A percentile compares a stretch with the other conserved stretches of the same genome.
Conservation (phyloP, 2,329 filamentous ascomycete genomes). For the Botryotinia calthae region DNA sequence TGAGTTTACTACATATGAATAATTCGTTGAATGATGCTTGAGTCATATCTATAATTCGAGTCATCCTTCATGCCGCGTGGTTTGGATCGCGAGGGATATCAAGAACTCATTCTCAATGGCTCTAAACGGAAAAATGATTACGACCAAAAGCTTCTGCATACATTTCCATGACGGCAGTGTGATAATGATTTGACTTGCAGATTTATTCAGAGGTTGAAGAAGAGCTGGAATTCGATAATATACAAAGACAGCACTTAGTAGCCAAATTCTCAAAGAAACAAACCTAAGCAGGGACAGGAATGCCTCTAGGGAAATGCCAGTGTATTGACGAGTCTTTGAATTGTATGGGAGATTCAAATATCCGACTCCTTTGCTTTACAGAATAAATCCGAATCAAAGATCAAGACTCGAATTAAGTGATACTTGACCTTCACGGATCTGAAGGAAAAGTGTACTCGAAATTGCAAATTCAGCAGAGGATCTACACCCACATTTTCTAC, state of each 20-base stretch:
- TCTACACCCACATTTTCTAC: too few species aligned
- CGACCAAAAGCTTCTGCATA: neutral
- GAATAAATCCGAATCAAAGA: neutral
- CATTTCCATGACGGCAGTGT: accelerated
- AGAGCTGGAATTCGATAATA: neutral
- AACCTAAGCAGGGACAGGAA: too few species aligned
- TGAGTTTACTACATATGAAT: neutral
- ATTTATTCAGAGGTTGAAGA: neutral
- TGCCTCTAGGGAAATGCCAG: too few species aligned
- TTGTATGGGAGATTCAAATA: too few species aligned
- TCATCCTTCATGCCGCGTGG: neutral
- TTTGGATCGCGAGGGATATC: neutral
- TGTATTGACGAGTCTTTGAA: too few species aligned
- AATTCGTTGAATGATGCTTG: neutral
- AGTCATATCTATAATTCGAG: neutral
- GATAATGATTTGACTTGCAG: neutral
- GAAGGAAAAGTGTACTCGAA: neutral
- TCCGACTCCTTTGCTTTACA: too few species aligned
- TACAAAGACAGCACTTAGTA: neutral
- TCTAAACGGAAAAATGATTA: neutral
- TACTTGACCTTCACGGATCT: neutral
- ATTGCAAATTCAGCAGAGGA: too few species aligned
- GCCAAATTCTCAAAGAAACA: neutral
- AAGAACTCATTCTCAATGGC: neutral
- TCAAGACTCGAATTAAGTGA: neutral